Conservation (phyloP, 495 filamentous ascomycete species). For the Penicillium odoratum region DNA sequence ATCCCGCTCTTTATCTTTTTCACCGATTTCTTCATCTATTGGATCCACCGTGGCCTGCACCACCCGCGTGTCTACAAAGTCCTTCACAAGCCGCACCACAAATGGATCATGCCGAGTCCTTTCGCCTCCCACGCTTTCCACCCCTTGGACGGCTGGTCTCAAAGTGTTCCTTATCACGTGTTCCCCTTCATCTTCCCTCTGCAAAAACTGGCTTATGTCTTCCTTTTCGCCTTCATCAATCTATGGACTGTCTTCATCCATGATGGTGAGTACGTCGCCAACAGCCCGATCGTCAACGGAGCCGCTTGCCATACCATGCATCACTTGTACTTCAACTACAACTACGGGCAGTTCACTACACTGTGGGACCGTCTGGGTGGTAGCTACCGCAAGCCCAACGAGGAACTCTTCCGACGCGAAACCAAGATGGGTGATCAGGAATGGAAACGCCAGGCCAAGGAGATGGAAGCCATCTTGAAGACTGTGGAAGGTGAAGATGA, state of each 20-base stretch:
- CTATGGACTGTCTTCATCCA: slow-evolving; percentile 98
- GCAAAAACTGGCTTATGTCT: slow-evolving; percentile 85
- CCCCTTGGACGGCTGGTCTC: slow-evolving; percentile 89
- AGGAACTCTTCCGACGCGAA: slow-evolving; percentile 82
- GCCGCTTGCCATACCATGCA: slow-evolving; percentile 97
- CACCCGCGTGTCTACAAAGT: slow-evolving; percentile 79
- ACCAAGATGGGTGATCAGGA: slow-evolving; percentile 81
- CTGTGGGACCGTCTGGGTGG: slow-evolving; percentile 90
- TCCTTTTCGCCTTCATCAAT: slow-evolving; percentile 89
- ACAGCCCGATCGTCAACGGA: slow-evolving; percentile 87
- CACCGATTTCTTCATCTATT: slow-evolving; percentile 93
- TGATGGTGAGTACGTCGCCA: slow-evolving; percentile 92
- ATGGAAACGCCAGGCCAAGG: slow-evolving; percentile 77
- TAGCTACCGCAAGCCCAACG: slow-evolving; percentile 86
- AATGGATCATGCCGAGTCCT: slow-evolving; percentile 99
- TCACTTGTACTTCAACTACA: slow-evolving; percentile 98
- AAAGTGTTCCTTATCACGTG: slow-evolving; percentile 89
- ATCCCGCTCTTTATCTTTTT: slow-evolving; percentile 91
- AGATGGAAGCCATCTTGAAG: slow-evolving; percentile 83
- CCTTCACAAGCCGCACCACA: slow-evolving; percentile 97
- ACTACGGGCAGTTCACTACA: slow-evolving; percentile 96
- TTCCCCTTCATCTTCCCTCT: slow-evolving; percentile 94
- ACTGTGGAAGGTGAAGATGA: slow-evolving; percentile 90
- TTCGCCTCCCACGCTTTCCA: slow-evolving; percentile 94
- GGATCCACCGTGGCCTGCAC: slow-evolving; percentile 90